Evolutionary conservation across 2,329 filamentous ascomycete genomes (phyloP), one percentile per base, ranked within the genome.

Genomic region (Cryphonectria nitschkei): DNA sequence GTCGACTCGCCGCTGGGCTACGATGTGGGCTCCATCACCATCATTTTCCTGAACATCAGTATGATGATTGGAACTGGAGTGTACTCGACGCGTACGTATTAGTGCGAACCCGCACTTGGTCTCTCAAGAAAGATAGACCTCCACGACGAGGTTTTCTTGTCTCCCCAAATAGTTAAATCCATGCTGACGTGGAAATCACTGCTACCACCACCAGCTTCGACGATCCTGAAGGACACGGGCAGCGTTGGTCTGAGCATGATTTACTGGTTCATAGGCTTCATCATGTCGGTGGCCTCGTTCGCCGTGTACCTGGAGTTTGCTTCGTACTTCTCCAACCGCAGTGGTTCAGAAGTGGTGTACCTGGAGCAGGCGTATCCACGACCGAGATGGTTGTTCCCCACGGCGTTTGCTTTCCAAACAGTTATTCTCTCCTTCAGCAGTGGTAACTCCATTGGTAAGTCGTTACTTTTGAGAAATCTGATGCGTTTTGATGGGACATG

Each of bases 351-450:
- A 75, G 89, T 90, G 0, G 90, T 90, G 0, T 92, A 91, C 74
- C 83, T 92, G 0, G 90, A 92, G 74, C 90, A 92, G 75, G 87
- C 89, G 0, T 93, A 86, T 73, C 89, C 89, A 0, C 83, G 88
- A 0, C 90, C 90, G 0, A 86, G 83, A 68, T 90, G 88, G 76
- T 84, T 92, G 72, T 88, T 92, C 65, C 89, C 90, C 0, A 87
- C 88, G 0, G 83, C 88, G 0, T 92, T 90, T 76, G 90, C 90
- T 0, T 85, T 91, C 2, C 88, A 90, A 76, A 85, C 86, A 0
- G 88, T 92, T 1, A 77, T 90, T 1, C 79, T 92, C 3, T 91
- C 90, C 0, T 92, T 92, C 73, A 88, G 87, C 73, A 90, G 88
- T 74, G 87, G 88, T 56, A 92, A 92, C 77, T 84, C 89, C 0